Evolutionary conservation across 2,329 filamentous ascomycete genomes (phyloP).

Genomic region (Scytalidium sp.): DNA sequence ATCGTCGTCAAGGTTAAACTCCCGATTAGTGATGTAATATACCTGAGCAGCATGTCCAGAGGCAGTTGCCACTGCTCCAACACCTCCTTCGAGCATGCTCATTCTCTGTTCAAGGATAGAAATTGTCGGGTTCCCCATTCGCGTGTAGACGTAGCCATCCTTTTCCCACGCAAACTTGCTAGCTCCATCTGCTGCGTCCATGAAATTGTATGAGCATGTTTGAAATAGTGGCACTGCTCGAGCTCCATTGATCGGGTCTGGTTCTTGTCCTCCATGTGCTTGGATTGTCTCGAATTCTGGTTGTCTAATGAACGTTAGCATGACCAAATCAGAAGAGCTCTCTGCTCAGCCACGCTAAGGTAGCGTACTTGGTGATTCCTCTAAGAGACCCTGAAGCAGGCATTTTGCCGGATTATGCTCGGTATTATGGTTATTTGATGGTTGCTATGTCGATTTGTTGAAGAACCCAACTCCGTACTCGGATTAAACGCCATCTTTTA

Average conservation of each 20-base stretch:
- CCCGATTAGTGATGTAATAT: neutral
- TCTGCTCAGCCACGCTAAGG: no score
- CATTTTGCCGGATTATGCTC: constrained; percentile 1
- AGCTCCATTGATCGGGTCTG: constrained; percentile 60
- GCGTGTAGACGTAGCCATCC: constrained; percentile 69
- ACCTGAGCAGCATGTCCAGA: constrained; percentile 61
- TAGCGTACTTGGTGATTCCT: constrained; percentile 11
- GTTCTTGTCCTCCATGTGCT: constrained; percentile 58
- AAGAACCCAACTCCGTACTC: no score
- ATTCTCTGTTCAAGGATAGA: constrained; percentile 69
- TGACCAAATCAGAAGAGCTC: neutral
- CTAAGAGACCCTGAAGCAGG: constrained; percentile 14
- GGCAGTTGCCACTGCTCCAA: constrained; percentile 59
- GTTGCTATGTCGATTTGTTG: no score
- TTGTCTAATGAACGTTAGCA: constrained; percentile 4
- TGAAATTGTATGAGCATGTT: constrained; percentile 64
- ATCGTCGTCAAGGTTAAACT: neutral
- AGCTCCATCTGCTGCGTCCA: constrained; percentile 67
- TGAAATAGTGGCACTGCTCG: constrained; percentile 70
- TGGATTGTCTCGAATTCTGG: constrained; percentile 50
- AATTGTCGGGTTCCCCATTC: constrained; percentile 54
- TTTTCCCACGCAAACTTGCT: constrained; percentile 69
- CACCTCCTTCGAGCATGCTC: constrained; percentile 64
- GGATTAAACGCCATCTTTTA: no score
- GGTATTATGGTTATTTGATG: no score